Conservation (phyloP, 2,329 filamentous ascomycete genomes). For the Colletotrichum zoysiae region DNA sequence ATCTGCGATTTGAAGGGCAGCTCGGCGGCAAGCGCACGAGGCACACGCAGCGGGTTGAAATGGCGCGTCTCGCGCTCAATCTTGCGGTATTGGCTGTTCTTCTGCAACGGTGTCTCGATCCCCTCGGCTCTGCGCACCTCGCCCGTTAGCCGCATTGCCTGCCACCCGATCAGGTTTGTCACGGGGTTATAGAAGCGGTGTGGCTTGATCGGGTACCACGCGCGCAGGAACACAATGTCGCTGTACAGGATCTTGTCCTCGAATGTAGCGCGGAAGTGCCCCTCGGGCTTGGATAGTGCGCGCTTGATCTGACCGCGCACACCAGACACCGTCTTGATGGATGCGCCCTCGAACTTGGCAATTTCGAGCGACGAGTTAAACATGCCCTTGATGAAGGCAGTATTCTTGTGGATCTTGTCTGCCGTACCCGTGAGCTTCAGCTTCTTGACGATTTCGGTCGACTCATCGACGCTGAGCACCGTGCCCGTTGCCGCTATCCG, state of each 20-base stretch:
- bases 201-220: slow-evolving; percentile 96
- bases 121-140: slow-evolving; percentile 84
- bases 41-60: slow-evolving; percentile 85
- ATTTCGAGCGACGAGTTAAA: slow-evolving; percentile 94
- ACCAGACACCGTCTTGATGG: slow-evolving; percentile 95
- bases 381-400: slow-evolving; percentile 98
- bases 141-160: slow-evolving; percentile 93
- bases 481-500: slow-evolving; percentile 94
- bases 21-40: slow-evolving; percentile 81
- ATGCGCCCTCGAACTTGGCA: slow-evolving; percentile 96
- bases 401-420: slow-evolving; percentile 99
- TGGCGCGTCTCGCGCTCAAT: slow-evolving; percentile 76
- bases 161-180: slow-evolving; percentile 93
- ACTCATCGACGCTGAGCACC: slow-evolving; percentile 93
- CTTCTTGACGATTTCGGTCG: slow-evolving; percentile 98
- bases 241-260: slow-evolving; percentile 98
- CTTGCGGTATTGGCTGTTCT: slow-evolving; percentile 86
- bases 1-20: slow-evolving; percentile 96
- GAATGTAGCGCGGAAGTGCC: slow-evolving; percentile 95
- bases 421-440: slow-evolving; percentile 94
- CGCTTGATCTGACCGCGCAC: slow-evolving; percentile 97
- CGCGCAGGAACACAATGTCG: slow-evolving; percentile 95
- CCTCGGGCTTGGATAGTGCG: slow-evolving; percentile 91
- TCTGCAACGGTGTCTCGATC: slow-evolving; percentile 81
- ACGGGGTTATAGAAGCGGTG: slow-evolving; percentile 98